These are phyloP conservation scores for Candida glaebosa DNA, from an alignment of 805 yeast genomes.

Conservation along the genomic window DNA sequence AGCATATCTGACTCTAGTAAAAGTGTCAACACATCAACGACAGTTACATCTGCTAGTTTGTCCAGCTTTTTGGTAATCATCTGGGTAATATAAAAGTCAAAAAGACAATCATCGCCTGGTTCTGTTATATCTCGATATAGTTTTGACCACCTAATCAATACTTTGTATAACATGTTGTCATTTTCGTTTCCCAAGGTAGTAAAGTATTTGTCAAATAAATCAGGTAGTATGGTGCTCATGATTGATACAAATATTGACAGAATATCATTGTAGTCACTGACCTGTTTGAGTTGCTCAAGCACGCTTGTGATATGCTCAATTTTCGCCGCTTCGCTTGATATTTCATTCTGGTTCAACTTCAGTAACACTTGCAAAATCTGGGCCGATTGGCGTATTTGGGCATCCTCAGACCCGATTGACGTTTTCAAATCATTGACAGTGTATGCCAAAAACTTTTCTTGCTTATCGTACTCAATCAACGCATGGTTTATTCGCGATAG, in stretches of 20 bases:
- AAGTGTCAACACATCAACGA: slow-evolving; percentile 13
- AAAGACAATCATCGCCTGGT: neutral
- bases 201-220: slow-evolving; percentile 10
- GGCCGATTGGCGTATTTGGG: neutral
- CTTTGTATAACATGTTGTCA: slow-evolving; percentile 6
- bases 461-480: slow-evolving; percentile 11
- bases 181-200: slow-evolving; percentile 2
- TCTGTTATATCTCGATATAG: slow-evolving; percentile 10
- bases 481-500: slow-evolving; percentile 14
- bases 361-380: neutral
- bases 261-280: neutral
- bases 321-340: slow-evolving; percentile 3
- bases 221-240: slow-evolving; percentile 3
- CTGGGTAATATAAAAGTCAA: neutral
- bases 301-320: slow-evolving; percentile 1
- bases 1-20: slow-evolving; percentile 7
- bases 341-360: neutral
- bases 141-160: slow-evolving; percentile 14
- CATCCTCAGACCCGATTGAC: slow-evolving; percentile 1
- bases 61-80: neutral
- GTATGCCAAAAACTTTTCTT: slow-evolving; percentile 9
- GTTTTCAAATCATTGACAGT: slow-evolving; percentile 1
- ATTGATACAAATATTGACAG: slow-evolving; percentile 11
- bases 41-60: neutral
- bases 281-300: slow-evolving; percentile 1